phyloP scores from a whole-genome alignment of 306 rosid species.

The Trifolium dubium region DNA sequence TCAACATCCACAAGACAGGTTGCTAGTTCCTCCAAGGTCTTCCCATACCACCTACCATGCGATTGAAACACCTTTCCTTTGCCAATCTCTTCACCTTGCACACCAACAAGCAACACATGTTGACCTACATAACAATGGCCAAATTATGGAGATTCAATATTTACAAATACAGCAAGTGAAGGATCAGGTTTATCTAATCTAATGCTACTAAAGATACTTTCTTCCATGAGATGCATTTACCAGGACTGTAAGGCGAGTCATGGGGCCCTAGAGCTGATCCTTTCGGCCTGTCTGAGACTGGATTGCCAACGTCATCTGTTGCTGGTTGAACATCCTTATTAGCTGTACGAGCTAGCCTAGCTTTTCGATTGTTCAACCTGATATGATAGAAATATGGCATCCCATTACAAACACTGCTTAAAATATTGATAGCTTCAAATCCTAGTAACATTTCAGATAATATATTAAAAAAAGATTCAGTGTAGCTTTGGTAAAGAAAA shows the following conservation, averaged over 20 bases:
- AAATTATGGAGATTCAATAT: constrained; percentile 47
- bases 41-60: constrained; percentile 71
- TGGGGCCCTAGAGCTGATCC: constrained; percentile 48
- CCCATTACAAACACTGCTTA: constrained; percentile 7
- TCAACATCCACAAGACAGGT: constrained; percentile 65
- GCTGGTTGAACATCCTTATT: constrained; percentile 67
- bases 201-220: constrained; percentile 44
- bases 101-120: constrained; percentile 54
- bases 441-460: constrained; percentile 22
- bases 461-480: constrained; percentile 20
- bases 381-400: constrained; percentile 26
- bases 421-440: constrained; percentile 30
- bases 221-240: constrained; percentile 53
- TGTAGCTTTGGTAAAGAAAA: constrained; percentile 26
- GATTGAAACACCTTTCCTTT: constrained; percentile 73
- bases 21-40: constrained; percentile 60
- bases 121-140: constrained; percentile 64
- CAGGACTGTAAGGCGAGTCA: constrained; percentile 60
- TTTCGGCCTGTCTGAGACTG: constrained; percentile 60
- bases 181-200: constrained; percentile 46
- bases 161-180: constrained; percentile 45
- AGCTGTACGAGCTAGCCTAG: constrained; percentile 85
- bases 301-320: constrained; percentile 53
- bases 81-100: constrained; percentile 70
- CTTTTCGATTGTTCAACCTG: constrained; percentile 97